Conservation (phyloP, 768 basidiomycete genomes). For the Leccinum aurantiacum region DNA sequence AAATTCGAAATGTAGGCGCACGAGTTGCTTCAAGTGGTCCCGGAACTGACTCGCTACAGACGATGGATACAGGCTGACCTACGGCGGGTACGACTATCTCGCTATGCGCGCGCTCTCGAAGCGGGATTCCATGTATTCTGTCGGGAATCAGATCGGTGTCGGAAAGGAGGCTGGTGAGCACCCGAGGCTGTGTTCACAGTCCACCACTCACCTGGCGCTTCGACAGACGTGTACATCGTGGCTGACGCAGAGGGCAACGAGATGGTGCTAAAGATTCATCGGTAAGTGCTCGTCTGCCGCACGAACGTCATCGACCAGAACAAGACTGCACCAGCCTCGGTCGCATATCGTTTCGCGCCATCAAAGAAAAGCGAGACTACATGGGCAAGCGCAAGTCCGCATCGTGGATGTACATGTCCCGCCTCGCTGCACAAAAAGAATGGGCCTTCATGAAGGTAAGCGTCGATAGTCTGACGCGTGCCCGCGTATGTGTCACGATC, state of each 20-base stretch:
- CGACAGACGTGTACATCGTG: slow-evolving; percentile 79
- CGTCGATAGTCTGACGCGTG: background rate
- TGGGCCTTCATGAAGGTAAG: slow-evolving; percentile 97
- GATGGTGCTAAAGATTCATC: slow-evolving; percentile 91
- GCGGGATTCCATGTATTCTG: slow-evolving; percentile 82
- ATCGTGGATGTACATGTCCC: slow-evolving; percentile 99
- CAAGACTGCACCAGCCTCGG: slow-evolving; percentile 64
- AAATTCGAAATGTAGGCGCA: slow-evolving; percentile 79
- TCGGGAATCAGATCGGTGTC: slow-evolving; percentile 97
- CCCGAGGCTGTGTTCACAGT: background rate
- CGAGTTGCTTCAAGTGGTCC: background rate
- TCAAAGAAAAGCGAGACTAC: slow-evolving; percentile 97
- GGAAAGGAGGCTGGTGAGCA: slow-evolving; percentile 91
- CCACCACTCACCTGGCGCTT: slow-evolving; percentile 6
- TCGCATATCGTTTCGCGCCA: slow-evolving; percentile 94
- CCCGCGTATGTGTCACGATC: background rate
- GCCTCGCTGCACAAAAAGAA: slow-evolving; percentile 94
- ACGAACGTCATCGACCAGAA: slow-evolving; percentile 1
- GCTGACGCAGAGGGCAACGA: slow-evolving; percentile 81
- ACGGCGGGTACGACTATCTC: slow-evolving; percentile 97
- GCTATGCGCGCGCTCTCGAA: slow-evolving; percentile 93
- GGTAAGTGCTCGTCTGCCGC: slow-evolving; percentile 44
- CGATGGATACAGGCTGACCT: slow-evolving; percentile 95
- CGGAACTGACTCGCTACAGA: slow-evolving; percentile 48
- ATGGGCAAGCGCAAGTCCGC: slow-evolving; percentile 93